These are phyloP conservation scores for Talaromyces adpressus DNA, from an alignment of 495 filamentous ascomycete species.

Conservation along the genomic window DNA sequence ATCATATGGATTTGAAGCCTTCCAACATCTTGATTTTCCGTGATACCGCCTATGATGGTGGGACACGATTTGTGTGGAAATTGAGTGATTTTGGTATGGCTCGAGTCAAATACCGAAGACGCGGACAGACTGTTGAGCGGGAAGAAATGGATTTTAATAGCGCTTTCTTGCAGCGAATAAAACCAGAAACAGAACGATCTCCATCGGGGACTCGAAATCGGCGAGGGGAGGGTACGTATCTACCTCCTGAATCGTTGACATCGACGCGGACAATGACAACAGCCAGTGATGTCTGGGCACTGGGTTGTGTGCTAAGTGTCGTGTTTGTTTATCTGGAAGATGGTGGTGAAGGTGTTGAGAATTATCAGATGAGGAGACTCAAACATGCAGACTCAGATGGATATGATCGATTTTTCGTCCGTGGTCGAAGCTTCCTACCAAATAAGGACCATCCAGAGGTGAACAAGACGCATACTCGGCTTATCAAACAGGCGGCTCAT, in stretches of 20 bases:
- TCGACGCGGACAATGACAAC: slow-evolving; percentile 20
- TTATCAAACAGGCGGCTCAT: slow-evolving; percentile 17
- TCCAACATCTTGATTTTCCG: slow-evolving; percentile 27
- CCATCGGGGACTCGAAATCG: slow-evolving; percentile 15
- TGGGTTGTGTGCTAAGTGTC: slow-evolving; percentile 29
- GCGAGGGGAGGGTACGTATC: slow-evolving; percentile 20
- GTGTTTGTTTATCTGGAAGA: slow-evolving; percentile 25
- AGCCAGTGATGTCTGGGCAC: slow-evolving; percentile 29
- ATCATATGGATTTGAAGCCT: slow-evolving; percentile 33
- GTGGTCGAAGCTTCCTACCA: slow-evolving; percentile 5
- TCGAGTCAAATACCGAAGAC: slow-evolving; percentile 18
- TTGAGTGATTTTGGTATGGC: slow-evolving; percentile 35
- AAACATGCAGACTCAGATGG: slow-evolving; percentile 13
- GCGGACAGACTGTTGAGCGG: slow-evolving; percentile 10
- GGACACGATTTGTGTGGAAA: slow-evolving; percentile 21
- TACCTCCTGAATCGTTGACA: slow-evolving; percentile 22
- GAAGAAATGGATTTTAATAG: slow-evolving; percentile 7
- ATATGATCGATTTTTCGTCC: slow-evolving; percentile 24
- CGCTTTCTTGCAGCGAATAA: neutral
- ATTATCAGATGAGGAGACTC: slow-evolving; percentile 17
- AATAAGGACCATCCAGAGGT: slow-evolving; percentile 19
- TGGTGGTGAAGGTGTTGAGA: slow-evolving; percentile 18
- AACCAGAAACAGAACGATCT: slow-evolving; percentile 8
- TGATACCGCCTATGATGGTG: slow-evolving; percentile 11
- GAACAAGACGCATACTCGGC: slow-evolving; percentile 15